Conservation (phyloP, 2,329 filamentous ascomycete genomes). For the Colletotrichum viniferum region DNA sequence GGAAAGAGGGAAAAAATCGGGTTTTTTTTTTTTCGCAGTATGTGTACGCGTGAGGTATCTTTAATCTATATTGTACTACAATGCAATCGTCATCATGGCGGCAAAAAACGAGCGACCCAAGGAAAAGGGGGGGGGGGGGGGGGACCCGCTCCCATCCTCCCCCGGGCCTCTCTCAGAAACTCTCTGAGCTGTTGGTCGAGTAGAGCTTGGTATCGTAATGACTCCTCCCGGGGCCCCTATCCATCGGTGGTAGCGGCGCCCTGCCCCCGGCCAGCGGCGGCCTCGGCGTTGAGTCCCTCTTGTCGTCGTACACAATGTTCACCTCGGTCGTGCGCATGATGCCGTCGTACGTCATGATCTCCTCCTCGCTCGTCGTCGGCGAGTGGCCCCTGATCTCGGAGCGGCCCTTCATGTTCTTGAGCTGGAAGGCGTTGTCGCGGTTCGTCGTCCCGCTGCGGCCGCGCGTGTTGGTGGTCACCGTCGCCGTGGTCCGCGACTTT, state of each 20-base stretch:
- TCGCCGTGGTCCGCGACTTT: neutral
- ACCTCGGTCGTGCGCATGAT: constrained; percentile 31
- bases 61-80: neutral
- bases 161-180: neutral
- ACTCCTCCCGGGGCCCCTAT: neutral
- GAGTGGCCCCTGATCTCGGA: constrained; percentile 39
- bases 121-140: neutral
- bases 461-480: neutral
- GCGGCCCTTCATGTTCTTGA: constrained; percentile 27
- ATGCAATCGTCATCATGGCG: neutral
- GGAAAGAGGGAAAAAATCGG: neutral
- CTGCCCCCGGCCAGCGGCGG: neutral
- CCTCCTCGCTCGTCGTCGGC: constrained; percentile 40
- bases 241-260: neutral
- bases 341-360: constrained; percentile 46
- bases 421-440: neutral
- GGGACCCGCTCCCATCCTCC: neutral
- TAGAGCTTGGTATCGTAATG: neutral
- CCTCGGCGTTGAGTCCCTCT: neutral
- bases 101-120: neutral
- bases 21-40: neutral
- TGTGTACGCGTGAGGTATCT: neutral
- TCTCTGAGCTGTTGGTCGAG: neutral
- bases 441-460: neutral
- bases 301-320: constrained; percentile 7